phyloP scores from a whole-genome alignment of 176 grass and related monocot species.

The Panicum miliaceum region DNA sequence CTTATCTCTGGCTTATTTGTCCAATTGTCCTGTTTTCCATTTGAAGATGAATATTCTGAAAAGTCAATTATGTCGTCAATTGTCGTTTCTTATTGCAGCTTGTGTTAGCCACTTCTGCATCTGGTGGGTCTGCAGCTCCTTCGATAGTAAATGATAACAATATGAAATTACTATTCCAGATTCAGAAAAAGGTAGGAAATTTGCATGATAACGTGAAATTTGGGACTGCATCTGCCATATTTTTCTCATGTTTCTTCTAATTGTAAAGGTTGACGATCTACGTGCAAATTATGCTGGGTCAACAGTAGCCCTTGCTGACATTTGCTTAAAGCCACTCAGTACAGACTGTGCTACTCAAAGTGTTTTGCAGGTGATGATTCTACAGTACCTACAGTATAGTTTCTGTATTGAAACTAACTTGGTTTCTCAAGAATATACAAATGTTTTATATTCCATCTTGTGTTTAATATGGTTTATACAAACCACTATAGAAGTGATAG shows the following conservation, averaged over 20 bases:
- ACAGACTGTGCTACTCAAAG: conserved; percentile 95
- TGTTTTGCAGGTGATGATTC: conserved; percentile 83
- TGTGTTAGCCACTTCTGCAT: conserved; percentile 72
- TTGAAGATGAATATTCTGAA: conserved; percentile 36
- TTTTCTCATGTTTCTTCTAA: conserved; percentile 49
- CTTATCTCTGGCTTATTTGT: conserved; percentile 25
- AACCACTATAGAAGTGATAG: conserved; percentile 8
- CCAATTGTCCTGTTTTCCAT: conserved; percentile 23
- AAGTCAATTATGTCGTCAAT: conserved; percentile 10
- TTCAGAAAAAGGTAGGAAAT: conserved; percentile 88
- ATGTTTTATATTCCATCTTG: conserved; percentile 21
- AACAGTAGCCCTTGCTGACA: conserved; percentile 72
- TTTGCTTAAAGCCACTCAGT: conserved; percentile 92
- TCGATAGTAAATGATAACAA: conserved; percentile 83
- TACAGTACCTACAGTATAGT: conserved; percentile 10
- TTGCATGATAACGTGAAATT: conserved; percentile 32
- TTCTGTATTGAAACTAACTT: conserved; percentile 30
- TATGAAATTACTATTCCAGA: conserved; percentile 88
- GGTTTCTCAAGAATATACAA: conserved; percentile 34
- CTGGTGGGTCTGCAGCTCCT: conserved; percentile 46
- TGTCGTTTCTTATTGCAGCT: conserved; percentile 58
- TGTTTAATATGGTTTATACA: conserved; percentile 27
- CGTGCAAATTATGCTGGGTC: conserved; percentile 90
- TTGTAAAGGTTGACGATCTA: conserved; percentile 79
- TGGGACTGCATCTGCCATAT: conserved; percentile 6